Conservation (phyloP, 192 early-diverging fungal species). For the Rhizophagus prolifer region DNA sequence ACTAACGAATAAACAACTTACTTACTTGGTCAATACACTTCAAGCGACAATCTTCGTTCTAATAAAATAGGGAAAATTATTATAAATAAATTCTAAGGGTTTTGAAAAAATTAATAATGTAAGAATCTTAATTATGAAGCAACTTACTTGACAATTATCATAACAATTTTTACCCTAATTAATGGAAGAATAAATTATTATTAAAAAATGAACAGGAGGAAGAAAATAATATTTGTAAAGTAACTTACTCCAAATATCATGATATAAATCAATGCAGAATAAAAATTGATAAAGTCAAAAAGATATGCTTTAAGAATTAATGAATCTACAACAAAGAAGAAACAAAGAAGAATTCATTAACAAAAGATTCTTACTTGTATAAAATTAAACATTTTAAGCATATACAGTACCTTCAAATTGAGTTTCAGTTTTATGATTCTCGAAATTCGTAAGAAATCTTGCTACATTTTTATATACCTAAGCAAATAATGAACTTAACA, state of each 20-base stretch:
- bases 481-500: not conserved
- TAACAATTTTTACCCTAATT: no score
- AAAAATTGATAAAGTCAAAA: constrained; percentile 65
- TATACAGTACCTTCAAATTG: constrained; percentile 43
- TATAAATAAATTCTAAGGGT: constrained; percentile 19
- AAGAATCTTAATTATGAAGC: not conserved
- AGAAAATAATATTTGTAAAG: not conserved
- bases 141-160: not conserved
- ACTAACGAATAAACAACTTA: no score
- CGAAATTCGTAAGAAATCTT: constrained; percentile 42
- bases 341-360: not conserved
- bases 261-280: constrained; percentile 59
- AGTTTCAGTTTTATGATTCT: constrained; percentile 48
- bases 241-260: constrained; percentile 36
- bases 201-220: constrained; percentile 9
- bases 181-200: not conserved
- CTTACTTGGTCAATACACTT: no score
- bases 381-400: not conserved
- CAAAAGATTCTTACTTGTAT: not conserved
- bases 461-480: constrained; percentile 29
- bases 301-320: constrained; percentile 59
- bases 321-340: constrained; percentile 39
- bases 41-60: no score
- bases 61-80: not conserved
- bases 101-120: not conserved